Conservation (phyloP, 768 basidiomycete genomes). For the Boletus reticulatus region DNA sequence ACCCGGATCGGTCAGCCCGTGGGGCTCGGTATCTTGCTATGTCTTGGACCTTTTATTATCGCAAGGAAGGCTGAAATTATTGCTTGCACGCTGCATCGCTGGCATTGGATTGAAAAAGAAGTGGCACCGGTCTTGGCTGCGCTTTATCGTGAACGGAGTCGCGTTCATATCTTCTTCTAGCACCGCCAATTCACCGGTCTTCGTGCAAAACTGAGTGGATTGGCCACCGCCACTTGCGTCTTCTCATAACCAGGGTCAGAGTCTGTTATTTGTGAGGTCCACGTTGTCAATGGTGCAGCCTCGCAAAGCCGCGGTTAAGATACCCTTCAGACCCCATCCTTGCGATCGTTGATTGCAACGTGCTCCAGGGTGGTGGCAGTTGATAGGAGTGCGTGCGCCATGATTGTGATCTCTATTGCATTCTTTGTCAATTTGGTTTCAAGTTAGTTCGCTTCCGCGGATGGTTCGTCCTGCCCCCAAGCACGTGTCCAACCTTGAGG, state of each 20-base stretch:
- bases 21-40: constrained; percentile 2
- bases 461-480: constrained; percentile 7
- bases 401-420: not conserved
- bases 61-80: constrained; percentile 8
- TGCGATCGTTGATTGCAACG: not conserved
- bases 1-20: not conserved
- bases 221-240: not conserved
- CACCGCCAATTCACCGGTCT: constrained; percentile 13
- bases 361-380: constrained; percentile 8
- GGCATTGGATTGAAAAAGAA: constrained; percentile 19
- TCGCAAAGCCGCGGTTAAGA: constrained; percentile 3
- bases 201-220: not conserved
- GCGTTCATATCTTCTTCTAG: constrained; percentile 12
- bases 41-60: constrained; percentile 5
- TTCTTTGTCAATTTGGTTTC: not conserved
- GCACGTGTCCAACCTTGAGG: constrained; percentile 17
- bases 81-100: constrained; percentile 8
- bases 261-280: not conserved
- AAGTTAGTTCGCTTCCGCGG: constrained; percentile 10
- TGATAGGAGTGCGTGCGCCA: constrained; percentile 6
- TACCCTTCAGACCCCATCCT: not conserved
- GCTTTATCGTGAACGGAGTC: constrained; percentile 1
- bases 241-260: constrained; percentile 1
- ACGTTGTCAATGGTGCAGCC: not conserved
- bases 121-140: constrained; percentile 17